These are phyloP conservation scores for Cladosporium sp. DNA, from an alignment of 2,329 filamentous ascomycete genomes.

Conservation along the genomic window DNA sequence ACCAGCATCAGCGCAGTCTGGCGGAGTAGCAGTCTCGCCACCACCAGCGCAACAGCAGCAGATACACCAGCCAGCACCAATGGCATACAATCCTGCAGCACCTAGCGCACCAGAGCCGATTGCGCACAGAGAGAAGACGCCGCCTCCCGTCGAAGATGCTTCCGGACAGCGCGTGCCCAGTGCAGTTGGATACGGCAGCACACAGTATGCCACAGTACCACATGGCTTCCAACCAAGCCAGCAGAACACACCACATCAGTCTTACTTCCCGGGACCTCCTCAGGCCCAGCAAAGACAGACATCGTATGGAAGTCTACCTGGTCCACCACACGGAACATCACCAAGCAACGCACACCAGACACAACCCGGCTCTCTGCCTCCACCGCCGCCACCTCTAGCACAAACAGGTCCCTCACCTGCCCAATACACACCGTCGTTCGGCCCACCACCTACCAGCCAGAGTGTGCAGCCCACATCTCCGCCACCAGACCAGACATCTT, in stretches of 20 bases:
- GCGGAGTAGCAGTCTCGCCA: constrained; percentile 18
- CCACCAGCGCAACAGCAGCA: constrained; percentile 27
- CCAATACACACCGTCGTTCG: constrained; percentile 19
- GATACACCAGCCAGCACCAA: constrained; percentile 31
- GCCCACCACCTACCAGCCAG: constrained; percentile 11
- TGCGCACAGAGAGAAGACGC: constrained; percentile 72
- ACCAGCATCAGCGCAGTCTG: constrained; percentile 24
- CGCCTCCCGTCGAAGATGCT: constrained; percentile 64
- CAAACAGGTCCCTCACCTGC: constrained; percentile 17
- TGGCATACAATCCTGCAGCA: constrained; percentile 75
- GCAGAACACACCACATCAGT: constrained; percentile 25
- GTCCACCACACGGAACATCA: constrained; percentile 20
- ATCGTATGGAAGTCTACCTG: constrained; percentile 16
- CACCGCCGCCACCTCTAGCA: constrained; percentile 17
- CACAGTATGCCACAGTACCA: constrained; percentile 23
- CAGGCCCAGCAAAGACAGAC: constrained; percentile 10
- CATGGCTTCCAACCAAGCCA: constrained; percentile 19
- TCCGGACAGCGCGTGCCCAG: constrained; percentile 42
- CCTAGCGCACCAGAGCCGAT: constrained; percentile 70
- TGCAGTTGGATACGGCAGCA: constrained; percentile 35
- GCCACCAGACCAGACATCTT: constrained; percentile 30
- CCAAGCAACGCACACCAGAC: constrained; percentile 12
- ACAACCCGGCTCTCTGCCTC: constrained; percentile 21
- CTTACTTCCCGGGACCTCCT: constrained; percentile 29
- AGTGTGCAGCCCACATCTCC: constrained; percentile 17